Percentiles rank a stretch among this genome's conserved stretches.
These are phyloP conservation scores for Phlyctochytrium arcticum DNA, from an alignment of 192 early-diverging fungal species.

Conservation along the genomic window DNA sequence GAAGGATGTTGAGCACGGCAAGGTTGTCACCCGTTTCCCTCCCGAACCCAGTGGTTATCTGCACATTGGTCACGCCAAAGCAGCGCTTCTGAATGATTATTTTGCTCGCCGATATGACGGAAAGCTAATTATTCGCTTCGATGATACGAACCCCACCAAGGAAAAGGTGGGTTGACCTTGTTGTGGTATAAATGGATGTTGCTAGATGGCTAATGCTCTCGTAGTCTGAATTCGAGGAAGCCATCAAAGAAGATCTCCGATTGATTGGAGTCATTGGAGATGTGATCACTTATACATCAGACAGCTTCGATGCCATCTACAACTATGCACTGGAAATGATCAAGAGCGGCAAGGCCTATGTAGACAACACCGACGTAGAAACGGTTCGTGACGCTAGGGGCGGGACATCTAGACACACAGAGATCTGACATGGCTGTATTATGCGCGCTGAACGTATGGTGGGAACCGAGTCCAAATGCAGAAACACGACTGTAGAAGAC, in stretches of 20 bases:
- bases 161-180: conserved; percentile 86
- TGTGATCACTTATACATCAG: conserved; percentile 81
- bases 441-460: conserved; percentile 87
- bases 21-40: conserved; percentile 96
- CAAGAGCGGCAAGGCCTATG: conserved; percentile 85
- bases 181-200: too few species aligned
- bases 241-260: conserved; percentile 90
- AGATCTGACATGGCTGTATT: conserved; percentile 8
- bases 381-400: conserved; percentile 29
- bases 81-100: conserved; percentile 95
- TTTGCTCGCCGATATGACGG: conserved; percentile 89
- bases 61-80: conserved; percentile 99
- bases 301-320: conserved; percentile 87
- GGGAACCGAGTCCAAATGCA: conserved; percentile 75
- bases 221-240: conserved; percentile 82
- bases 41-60: conserved; percentile 98
- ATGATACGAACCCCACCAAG: conserved; percentile 98
- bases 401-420: background rate
- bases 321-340: conserved; percentile 81
- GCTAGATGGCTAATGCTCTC: background rate
- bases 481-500: conserved; percentile 83
- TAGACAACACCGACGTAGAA: conserved; percentile 82
- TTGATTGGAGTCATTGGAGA: conserved; percentile 82
- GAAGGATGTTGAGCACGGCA: conserved; percentile 70
- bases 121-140: conserved; percentile 92